A percentile compares a stretch with the other conserved stretches of the same genome.
These are phyloP conservation scores for Aureobasidium sp. DNA, from an alignment of 2,329 filamentous ascomycete genomes.

Conservation along the genomic window DNA sequence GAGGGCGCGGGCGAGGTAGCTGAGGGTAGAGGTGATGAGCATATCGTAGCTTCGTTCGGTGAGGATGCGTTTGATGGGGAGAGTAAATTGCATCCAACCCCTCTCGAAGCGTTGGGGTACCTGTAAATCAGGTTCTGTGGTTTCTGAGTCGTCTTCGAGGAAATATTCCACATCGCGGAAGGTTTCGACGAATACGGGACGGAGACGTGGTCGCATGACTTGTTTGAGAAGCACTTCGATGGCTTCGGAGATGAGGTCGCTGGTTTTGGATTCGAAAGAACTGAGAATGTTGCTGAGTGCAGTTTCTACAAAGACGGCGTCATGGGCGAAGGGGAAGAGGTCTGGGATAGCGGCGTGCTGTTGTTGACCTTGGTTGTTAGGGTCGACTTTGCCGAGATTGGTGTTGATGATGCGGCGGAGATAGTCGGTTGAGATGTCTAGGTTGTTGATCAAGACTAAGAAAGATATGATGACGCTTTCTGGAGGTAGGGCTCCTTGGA, in stretches of 20 bases:
- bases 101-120: constrained; percentile 74
- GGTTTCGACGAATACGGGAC: constrained; percentile 75
- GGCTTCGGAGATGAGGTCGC: constrained; percentile 74
- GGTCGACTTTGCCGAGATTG: constrained; percentile 40
- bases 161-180: constrained; percentile 90
- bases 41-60: constrained; percentile 66
- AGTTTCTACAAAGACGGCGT: constrained; percentile 60
- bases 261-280: constrained; percentile 67
- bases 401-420: constrained; percentile 73
- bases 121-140: constrained; percentile 43
- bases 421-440: constrained; percentile 89
- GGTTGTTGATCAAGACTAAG: constrained; percentile 87
- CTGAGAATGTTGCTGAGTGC: constrained; percentile 60
- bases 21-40: constrained; percentile 65
- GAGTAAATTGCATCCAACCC: constrained; percentile 78
- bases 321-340: constrained; percentile 73
- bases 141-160: constrained; percentile 39
- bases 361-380: constrained; percentile 25
- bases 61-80: constrained; percentile 75
- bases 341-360: constrained; percentile 25
- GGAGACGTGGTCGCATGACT: constrained; percentile 75
- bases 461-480: constrained; percentile 86
- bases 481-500: constrained; percentile 73
- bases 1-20: constrained; percentile 66
- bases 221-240: constrained; percentile 79